Conservation (phyloP, 345 rosid species). For the Hypericum androsaemum region DNA sequence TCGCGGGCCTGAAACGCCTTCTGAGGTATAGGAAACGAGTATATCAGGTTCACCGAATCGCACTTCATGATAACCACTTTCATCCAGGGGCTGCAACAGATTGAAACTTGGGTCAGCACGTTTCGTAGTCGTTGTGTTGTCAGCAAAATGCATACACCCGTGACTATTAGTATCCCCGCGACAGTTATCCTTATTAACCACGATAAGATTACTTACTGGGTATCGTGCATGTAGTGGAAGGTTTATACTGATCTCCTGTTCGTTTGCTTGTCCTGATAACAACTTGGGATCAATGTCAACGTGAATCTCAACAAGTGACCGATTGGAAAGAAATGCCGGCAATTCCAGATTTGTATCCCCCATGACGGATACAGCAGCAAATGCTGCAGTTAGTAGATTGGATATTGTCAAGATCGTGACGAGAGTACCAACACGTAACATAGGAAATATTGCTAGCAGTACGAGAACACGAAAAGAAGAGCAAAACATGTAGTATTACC, state of each 20-base stretch:
- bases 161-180: no score
- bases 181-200: background rate
- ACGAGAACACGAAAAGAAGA: background rate
- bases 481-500: conserved; percentile 23
- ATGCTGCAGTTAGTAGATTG: conserved; percentile 31
- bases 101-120: background rate
- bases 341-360: conserved; percentile 85
- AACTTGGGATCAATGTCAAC: conserved; percentile 23
- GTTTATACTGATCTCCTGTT: conserved; percentile 33
- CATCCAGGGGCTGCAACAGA: conserved; percentile 40
- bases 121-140: no score
- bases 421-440: background rate
- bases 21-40: conserved; percentile 32
- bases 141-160: no score
- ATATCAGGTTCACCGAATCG: conserved; percentile 56
- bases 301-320: conserved; percentile 70
- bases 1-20: conserved; percentile 13
- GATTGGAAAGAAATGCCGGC: conserved; percentile 65
- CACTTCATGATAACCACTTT: conserved; percentile 51
- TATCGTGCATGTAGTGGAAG: conserved; percentile 84
- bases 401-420: background rate
- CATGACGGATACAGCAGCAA: conserved; percentile 44
- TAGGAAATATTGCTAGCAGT: background rate
- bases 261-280: conserved; percentile 19
- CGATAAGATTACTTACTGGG: conserved; percentile 34